Base-by-base conservation (phyloP, 2,329 filamentous ascomycete species). In the Endothia cerciana region DNA sequence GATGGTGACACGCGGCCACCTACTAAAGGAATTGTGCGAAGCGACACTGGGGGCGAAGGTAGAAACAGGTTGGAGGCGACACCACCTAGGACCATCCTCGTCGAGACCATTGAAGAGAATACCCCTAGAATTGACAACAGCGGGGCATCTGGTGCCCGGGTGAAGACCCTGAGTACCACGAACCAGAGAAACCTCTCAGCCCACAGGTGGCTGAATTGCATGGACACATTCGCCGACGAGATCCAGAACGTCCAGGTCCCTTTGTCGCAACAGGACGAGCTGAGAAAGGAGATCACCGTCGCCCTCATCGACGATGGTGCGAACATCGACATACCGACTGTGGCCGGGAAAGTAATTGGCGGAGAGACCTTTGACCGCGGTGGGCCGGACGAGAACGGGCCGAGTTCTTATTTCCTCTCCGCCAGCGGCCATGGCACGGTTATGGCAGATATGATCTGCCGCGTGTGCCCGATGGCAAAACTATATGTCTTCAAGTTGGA, bases 171-270 rank as follows among this genome's bases (percentile, higher is more conserved):
- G 56, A 59, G n/a, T 8, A 59, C 10, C 3, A 15, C 5, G 13
- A 59, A 41, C n/a, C 40, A 30, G 30, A 30, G 56, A 22, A 59
- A 15, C 13, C 28, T 38, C 22, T 41, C 56, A 43, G n/a, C 33
- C n/a, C 56, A 59, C 38, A 43, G 25, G n/a, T 59, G 56, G 56
- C 22, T 59, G 28, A 57, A 25, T 30, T 19, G 49, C 25, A 41
- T 45, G 58, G 45, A 62, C n/a, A 47, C 49, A 22, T 47, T 63
- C 8, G 61, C 53, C 19, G 65, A 67, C 10, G 36, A 51, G 4
- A 71, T 77, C 64, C 73, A 71, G 22, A 69, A 80, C 8, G 78
- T 77, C 2, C 69, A 80, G 3, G 79, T 80, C 43, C 45, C 45
- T 25, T 49, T 17, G 19, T 25, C 45, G 22, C 45, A 49, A 22